Evolutionary conservation across 768 basidiomycete species (phyloP).

Genomic region (Collybiopsis confluens): DNA sequence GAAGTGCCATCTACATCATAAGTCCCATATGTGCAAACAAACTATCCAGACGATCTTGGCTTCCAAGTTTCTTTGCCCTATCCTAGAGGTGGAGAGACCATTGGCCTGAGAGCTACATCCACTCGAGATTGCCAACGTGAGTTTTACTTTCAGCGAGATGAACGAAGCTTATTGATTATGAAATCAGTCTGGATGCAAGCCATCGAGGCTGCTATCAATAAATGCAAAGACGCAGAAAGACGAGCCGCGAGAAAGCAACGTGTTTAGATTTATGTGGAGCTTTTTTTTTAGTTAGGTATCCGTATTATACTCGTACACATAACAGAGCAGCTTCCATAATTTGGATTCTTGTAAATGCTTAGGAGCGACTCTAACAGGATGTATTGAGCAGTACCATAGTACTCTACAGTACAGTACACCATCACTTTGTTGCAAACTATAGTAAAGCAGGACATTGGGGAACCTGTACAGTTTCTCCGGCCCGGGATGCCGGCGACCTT

Average conservation of each 20-base stretch:
- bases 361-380: no score
- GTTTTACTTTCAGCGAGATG: constrained; percentile 8
- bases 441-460: no score
- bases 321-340: no score
- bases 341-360: no score
- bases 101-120: constrained; percentile 54
- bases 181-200: constrained; percentile 32
- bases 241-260: constrained; percentile 18
- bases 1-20: no score
- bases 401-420: no score
- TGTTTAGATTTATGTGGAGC: neutral
- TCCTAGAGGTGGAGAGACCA: constrained; percentile 69
- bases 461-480: no score
- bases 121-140: constrained; percentile 53
- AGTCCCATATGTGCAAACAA: no score
- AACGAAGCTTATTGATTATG: neutral
- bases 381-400: no score
- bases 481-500: neutral
- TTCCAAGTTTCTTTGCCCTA: constrained; percentile 67
- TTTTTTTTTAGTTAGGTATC: no score
- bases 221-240: constrained; percentile 43
- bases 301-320: no score
- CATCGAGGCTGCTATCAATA: constrained; percentile 34
- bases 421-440: no score
- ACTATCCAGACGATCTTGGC: constrained; percentile 54